Conservation (phyloP, 1,139 yeast genomes). For the Magnusiomyces paraingens region DNA sequence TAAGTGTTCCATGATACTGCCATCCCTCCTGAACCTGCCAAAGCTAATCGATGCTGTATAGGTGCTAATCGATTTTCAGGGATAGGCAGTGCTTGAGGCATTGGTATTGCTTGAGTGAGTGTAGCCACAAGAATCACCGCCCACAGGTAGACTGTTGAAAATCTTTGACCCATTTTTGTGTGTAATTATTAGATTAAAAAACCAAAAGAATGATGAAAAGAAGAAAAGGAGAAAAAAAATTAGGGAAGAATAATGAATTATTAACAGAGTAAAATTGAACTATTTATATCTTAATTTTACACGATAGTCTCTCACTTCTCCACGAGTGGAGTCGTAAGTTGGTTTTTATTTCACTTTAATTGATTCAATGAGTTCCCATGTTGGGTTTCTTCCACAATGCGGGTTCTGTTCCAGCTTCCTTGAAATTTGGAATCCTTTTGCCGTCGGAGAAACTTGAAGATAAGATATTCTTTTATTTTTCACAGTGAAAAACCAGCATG, state of each 20-base stretch:
- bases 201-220: background rate
- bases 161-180: background rate
- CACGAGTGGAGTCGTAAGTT: no score
- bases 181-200: background rate
- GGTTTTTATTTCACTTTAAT: no score
- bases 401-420: no score
- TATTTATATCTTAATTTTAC: no score
- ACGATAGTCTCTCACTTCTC: no score
- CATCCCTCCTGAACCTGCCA: constrained; percentile 25
- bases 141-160: background rate
- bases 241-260: background rate
- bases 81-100: constrained; percentile 8
- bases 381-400: no score
- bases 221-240: background rate
- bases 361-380: no score
- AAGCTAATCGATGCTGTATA: constrained; percentile 26
- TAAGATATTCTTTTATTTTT: background rate
- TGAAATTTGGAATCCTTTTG: no score
- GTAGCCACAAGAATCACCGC: background rate
- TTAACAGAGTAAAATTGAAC: background rate
- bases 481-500: background rate
- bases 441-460: no score
- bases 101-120: background rate
- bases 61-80: constrained; percentile 10
- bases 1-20: constrained; percentile 29